phyloP scores from a whole-genome alignment of 805 yeast genomes.

The Barnettozyma sucrosica region DNA sequence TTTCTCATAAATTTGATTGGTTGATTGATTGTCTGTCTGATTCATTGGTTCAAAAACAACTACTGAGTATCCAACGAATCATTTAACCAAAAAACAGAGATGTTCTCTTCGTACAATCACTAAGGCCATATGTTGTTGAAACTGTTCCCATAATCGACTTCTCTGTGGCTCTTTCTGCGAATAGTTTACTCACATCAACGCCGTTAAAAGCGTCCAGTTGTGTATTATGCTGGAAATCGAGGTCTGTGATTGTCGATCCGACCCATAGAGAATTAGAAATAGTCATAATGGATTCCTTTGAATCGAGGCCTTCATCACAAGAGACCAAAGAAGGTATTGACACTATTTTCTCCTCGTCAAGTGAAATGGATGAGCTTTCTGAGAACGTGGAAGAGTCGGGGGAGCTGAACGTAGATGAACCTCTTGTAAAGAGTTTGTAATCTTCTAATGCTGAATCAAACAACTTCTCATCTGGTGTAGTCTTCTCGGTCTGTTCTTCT shows the following conservation, averaged over 20 bases:
- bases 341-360: not conserved
- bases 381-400: not conserved
- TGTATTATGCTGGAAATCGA: not conserved
- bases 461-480: conserved; percentile 1
- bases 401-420: not conserved
- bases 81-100: conserved; percentile 15
- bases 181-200: conserved; percentile 13
- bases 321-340: conserved; percentile 16
- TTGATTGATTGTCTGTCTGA: too few relatives aligned
- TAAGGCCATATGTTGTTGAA: not conserved
- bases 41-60: too few relatives aligned
- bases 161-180: conserved; percentile 8
- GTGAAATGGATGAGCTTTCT: conserved; percentile 3
- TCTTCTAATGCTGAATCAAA: conserved; percentile 17
- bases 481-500: conserved; percentile 3
- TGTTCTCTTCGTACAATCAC: conserved; percentile 16
- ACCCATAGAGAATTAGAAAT: conserved; percentile 23
- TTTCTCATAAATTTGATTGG: not conserved
- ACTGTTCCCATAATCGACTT: not conserved
- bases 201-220: conserved; percentile 11
- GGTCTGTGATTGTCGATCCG: conserved; percentile 13
- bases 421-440: conserved; percentile 19
- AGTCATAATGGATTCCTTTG: conserved; percentile 15
- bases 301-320: conserved; percentile 7
- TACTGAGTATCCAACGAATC: not conserved